Conservation (phyloP, 805 yeast species). For the Yamadazyma takamatsuzukensis region DNA sequence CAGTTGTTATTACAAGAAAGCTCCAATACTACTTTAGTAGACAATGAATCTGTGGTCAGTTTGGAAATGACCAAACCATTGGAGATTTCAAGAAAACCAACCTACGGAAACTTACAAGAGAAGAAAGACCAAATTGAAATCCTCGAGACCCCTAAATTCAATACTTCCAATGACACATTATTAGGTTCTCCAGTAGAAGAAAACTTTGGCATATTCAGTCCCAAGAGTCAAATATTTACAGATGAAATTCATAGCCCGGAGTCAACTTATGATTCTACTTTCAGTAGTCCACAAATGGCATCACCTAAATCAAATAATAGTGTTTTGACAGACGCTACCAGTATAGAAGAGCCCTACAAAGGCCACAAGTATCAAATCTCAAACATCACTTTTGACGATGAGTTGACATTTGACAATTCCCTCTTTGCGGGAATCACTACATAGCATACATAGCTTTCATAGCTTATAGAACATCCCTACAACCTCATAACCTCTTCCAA, state of each 20-base stretch:
- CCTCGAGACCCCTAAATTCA: not conserved
- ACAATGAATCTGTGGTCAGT: conserved; percentile 8
- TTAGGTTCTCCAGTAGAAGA: conserved; percentile 6
- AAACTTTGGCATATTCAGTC: too few species aligned
- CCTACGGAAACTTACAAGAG: not conserved
- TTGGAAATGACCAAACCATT: conserved; percentile 12
- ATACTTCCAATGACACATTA: conserved; percentile 13
- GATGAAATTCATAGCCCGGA: too few species aligned
- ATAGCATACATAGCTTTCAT: too few species aligned
- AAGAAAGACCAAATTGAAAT: not conserved
- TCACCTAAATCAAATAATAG: conserved; percentile 6
- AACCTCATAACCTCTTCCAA: too few species aligned
- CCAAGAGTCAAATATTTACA: too few species aligned
- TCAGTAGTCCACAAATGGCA: too few species aligned
- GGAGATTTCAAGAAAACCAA: conserved; percentile 9
- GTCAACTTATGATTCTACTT: too few species aligned
- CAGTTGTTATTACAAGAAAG: conserved; percentile 15
- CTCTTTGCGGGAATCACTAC: too few species aligned
- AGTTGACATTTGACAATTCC: too few species aligned
- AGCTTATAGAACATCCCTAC: too few species aligned
- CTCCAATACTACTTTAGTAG: conserved; percentile 16
- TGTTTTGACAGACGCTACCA: conserved; percentile 6
- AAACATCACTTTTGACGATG: conserved; percentile 4
- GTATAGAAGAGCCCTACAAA: conserved; percentile 2
- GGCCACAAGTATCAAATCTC: conserved; percentile 6